Evolutionary conservation across 176 grass and related monocot genomes (phyloP).

Genomic region (Thinopyrum elongatum): DNA sequence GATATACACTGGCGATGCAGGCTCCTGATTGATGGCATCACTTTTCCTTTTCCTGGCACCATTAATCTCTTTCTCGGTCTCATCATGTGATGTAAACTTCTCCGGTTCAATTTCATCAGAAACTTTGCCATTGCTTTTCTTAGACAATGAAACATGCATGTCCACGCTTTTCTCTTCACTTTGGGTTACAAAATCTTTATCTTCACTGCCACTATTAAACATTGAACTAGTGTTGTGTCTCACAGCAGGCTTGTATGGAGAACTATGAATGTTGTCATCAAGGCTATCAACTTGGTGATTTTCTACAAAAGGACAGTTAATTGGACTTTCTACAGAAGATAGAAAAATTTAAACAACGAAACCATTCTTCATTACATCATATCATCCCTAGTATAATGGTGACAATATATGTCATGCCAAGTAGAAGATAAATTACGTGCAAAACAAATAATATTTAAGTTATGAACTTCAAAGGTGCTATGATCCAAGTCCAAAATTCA

Average conservation of each 20-base stretch:
- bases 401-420: too few relatives aligned
- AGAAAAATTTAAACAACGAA: too few relatives aligned
- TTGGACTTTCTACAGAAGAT: too few relatives aligned
- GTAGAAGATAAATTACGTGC: too few relatives aligned
- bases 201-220: conserved; percentile 61
- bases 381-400: too few relatives aligned
- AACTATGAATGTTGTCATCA: conserved; percentile 20
- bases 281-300: conserved; percentile 49
- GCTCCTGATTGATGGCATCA: conserved; percentile 24
- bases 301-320: not conserved
- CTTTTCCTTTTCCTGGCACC: conserved; percentile 29
- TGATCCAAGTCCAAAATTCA: too few relatives aligned
- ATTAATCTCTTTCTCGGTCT: not conserved
- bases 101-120: not conserved
- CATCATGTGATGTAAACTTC: not conserved
- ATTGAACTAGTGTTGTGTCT: conserved; percentile 6
- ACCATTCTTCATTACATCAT: too few relatives aligned
- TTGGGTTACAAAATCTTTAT: conserved; percentile 53
- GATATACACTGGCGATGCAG: conserved; percentile 15
- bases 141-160: conserved; percentile 11
- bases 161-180: not conserved
- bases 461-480: too few relatives aligned
- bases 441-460: too few relatives aligned
- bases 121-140: conserved; percentile 27
- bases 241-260: conserved; percentile 37